Base-by-base conservation (phyloP, 1,139 yeast species). In the Saccharomyces hybrid region DNA sequence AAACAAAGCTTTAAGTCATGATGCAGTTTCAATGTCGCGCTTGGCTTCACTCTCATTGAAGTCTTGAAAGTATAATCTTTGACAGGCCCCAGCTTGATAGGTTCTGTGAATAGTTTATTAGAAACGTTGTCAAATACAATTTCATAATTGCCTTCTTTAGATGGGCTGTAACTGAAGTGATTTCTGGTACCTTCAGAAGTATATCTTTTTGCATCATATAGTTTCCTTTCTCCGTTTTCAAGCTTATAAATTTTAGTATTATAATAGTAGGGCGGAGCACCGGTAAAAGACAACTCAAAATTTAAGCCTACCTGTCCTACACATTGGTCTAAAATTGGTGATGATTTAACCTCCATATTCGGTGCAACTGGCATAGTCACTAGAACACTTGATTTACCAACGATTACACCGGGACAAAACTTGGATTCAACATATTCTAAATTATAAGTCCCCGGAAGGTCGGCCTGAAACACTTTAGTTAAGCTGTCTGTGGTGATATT, bases 231-330 rank as follows among this genome's bases (percentile, higher is more conserved):
- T 66, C 65, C 59, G n/a, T 58, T 71, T 34, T 75, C 71, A 23
- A 80, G 75, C 54, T 81, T 80, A 64, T 80, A 87, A 6, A 85
- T 83, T 47, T 79, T 77, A 57, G 84, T 84, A 47, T 76, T 77
- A 14, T 90, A 76, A 49, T 77, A 77, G 71, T 86, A 93, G 3
- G 98, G 98, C 0, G 96, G 86, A 28, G 83, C 79, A 14, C 99
- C 99, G 5, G 79, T 72, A 52, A 88, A 77, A 1, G 78, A 70
- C 52, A 85, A 70, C 49, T 81, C 84, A 59, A 91, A 90, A 49
- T 80, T 79, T 56, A 89, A 82, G 0, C 98, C 99, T 8, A 89
- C 84, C 52, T 91, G 88, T 0, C 99, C 99, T 34, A 95, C 87
- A 73, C 99, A 93, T 56, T 85, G 82, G 64, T 93, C 98, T 41